These are phyloP conservation scores for Aquanectria penicillioides DNA, from an alignment of 2,329 filamentous ascomycete genomes.

Conservation along the genomic window DNA sequence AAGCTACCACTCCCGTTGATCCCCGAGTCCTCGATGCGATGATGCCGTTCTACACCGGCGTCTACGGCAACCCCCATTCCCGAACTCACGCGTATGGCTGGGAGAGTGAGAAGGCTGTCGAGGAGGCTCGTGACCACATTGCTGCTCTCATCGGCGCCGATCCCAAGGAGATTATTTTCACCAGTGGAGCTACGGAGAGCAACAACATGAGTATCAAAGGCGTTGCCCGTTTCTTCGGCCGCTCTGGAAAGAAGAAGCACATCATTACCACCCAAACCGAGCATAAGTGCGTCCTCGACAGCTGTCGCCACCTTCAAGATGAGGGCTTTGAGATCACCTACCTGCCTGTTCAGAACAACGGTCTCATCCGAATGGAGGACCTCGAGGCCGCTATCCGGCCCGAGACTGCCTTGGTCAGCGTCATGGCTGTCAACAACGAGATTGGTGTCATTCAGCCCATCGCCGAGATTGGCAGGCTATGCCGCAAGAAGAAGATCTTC, in stretches of 20 bases:
- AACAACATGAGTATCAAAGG: constrained; percentile 99
- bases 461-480: constrained; percentile 91
- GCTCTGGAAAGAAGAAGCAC: constrained; percentile 95
- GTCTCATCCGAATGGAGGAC: constrained; percentile 84
- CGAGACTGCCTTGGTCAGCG: constrained; percentile 90
- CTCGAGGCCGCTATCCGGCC: constrained; percentile 90
- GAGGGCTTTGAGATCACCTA: constrained; percentile 99
- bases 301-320: constrained; percentile 94
- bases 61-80: constrained; percentile 97
- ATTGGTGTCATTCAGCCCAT: constrained; percentile 99
- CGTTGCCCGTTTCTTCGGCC: constrained; percentile 93
- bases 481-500: constrained; percentile 91
- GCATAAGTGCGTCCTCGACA: constrained; percentile 98
- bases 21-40: constrained; percentile 95
- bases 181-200: constrained; percentile 95
- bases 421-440: constrained; percentile 99
- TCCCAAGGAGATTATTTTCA: constrained; percentile 98
- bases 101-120: constrained; percentile 95
- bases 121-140: constrained; percentile 84
- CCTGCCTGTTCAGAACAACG: constrained; percentile 86
- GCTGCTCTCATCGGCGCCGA: constrained; percentile 92
- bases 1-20: constrained; percentile 95
- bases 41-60: constrained; percentile 91
- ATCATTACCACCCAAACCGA: constrained; percentile 98
- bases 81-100: constrained; percentile 98